Evolutionary conservation across 768 basidiomycete genomes (phyloP).

Genomic region (Pluteus cervinus): DNA sequence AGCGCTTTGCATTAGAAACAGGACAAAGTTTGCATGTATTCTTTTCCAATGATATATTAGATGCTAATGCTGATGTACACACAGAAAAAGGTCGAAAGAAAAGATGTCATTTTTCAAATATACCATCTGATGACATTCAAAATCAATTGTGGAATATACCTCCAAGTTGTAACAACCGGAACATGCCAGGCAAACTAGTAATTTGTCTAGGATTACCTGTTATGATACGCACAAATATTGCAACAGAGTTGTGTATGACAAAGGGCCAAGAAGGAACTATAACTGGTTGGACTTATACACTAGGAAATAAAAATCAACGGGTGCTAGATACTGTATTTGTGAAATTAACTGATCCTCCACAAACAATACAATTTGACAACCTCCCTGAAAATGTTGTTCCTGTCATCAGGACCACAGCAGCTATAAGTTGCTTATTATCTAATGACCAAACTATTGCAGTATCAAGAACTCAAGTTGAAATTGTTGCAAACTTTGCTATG

Average conservation of each 20-base stretch:
- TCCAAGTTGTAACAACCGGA: conserved; percentile 12
- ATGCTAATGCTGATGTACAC: not conserved
- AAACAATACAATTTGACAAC: conserved; percentile 15
- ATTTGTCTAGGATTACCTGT: conserved; percentile 27
- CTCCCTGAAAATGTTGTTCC: conserved; percentile 29
- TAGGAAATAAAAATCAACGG: conserved; percentile 12
- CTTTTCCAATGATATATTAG: conserved; percentile 16
- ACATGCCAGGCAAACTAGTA: conserved; percentile 23
- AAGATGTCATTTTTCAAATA: too few species aligned
- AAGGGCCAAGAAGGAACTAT: conserved; percentile 28
- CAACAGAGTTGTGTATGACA: conserved; percentile 29
- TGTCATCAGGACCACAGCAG: conserved; percentile 5
- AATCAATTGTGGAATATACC: conserved; percentile 14
- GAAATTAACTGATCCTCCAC: conserved; percentile 16
- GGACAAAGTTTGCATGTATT: conserved; percentile 17
- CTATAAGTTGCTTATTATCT: conserved; percentile 10
- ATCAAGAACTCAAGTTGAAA: conserved; percentile 14
- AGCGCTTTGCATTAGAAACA: conserved; percentile 26
- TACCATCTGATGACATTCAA: conserved; percentile 11
- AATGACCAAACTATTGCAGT: conserved; percentile 13
- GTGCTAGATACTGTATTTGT: conserved; percentile 25
- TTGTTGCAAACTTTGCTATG: conserved; percentile 15
- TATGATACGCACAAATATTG: conserved; percentile 24
- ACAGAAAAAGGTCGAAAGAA: not conserved
- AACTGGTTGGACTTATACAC: conserved; percentile 18